These are phyloP conservation scores for Guyanaporus albipodus DNA, from an alignment of 768 basidiomycete species.

Conservation along the genomic window DNA sequence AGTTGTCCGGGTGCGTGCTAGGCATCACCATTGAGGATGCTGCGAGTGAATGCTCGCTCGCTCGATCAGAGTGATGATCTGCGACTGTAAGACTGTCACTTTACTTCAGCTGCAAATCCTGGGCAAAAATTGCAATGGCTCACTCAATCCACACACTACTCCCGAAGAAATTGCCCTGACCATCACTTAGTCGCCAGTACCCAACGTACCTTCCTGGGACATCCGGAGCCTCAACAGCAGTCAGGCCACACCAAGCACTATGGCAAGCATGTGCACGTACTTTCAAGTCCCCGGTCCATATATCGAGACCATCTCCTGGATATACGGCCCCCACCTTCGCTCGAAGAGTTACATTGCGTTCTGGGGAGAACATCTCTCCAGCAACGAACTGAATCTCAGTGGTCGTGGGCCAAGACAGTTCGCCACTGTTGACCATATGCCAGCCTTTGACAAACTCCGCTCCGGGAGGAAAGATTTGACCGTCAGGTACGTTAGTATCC, in stretches of 20 bases:
- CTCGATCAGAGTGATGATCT: conserved; percentile 40
- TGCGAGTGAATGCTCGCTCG: conserved; percentile 50
- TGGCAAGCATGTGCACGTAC: conserved; percentile 30
- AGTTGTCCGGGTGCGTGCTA: conserved; percentile 24
- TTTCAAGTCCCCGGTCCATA: conserved; percentile 75
- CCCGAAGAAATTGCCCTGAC: conserved; percentile 55
- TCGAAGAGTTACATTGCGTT: conserved; percentile 23
- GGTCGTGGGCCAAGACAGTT: conserved; percentile 57
- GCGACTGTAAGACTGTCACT: conserved; percentile 59
- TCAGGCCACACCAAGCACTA: conserved; percentile 2
- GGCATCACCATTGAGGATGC: conserved; percentile 71
- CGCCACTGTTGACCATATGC: conserved; percentile 67
- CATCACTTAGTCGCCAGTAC: conserved; percentile 71
- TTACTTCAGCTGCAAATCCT: conserved; percentile 1
- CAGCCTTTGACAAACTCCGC: conserved; percentile 86
- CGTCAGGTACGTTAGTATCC: conserved; percentile 71
- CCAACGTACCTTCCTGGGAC: conserved; percentile 66
- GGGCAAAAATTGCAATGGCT: conserved; percentile 27
- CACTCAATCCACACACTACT: conserved; percentile 77
- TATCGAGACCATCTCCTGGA: conserved; percentile 55
- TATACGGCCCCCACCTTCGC: conserved; percentile 54
- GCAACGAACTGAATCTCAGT: conserved; percentile 70
- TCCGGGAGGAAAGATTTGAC: conserved; percentile 75
- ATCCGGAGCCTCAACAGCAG: conserved; percentile 58
- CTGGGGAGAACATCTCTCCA: conserved; percentile 55